Evolutionary conservation across 208 protist species (phyloP), one percentile per base, ranked within the genome.

Genomic region (Leishmania braziliensis): DNA sequence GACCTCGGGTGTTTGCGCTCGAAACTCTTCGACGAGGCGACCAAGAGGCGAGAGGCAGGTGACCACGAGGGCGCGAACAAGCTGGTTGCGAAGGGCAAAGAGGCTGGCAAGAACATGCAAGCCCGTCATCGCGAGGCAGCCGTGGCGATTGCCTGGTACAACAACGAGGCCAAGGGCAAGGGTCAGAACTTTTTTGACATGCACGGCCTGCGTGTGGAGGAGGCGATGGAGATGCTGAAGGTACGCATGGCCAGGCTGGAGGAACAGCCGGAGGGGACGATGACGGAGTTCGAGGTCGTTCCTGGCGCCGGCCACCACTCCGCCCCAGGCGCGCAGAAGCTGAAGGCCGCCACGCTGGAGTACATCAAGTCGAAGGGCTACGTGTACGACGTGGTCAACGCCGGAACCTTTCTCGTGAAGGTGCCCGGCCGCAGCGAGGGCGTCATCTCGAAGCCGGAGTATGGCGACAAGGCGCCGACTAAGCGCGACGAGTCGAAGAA

Each of bases 221-320:
- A 93, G 80, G 90, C 88, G 26, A 86, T 91, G 71, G 77, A 85
- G 69, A 71, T 86, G 79, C 82, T 93, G 68, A 77, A 80, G 63
- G 63, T 70, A 73, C 88, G 90, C 60, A 74, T 91, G 48, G 82
- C 69, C 58, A 18, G 50, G 70, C 86, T 93, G 43, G 82, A 90
- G 69, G 84, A 76, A 54, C 86, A 81, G 75, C 80, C 86, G 23
- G 75, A n/a, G 60, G 87, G 84, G 29, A 81, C 79, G 9, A 70
- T 84, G 29, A 86, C 82, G 8, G 88, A 90, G 26, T 83, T 91
- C 53, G 83, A 88, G 43, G 74, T 93, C 2, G 89, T 93, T 63
- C 65, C 88, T 12, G 90, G 88, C 75, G 90, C 88, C 53, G 90
- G 88, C 53, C 90, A 91, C 80, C 90, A 93, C 86, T 90, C 88